Percentiles rank a stretch among this genome's conserved stretches.
Evolutionary conservation across 768 basidiomycete species (phyloP).

Genomic region (Agaricus blazei): DNA sequence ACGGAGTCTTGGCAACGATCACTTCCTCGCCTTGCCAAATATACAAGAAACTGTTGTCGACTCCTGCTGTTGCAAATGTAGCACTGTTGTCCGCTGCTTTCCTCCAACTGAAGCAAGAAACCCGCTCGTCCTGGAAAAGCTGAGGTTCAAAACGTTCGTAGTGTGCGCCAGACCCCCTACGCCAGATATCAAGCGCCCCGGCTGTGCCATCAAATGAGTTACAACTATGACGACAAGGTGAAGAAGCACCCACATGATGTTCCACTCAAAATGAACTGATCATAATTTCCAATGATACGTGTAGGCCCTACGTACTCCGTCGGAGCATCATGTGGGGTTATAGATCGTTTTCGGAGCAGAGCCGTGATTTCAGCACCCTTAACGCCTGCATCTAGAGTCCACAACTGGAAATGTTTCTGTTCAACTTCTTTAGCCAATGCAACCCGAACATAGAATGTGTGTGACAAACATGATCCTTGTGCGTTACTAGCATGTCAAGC

Average conservation of each 20-base stretch:
- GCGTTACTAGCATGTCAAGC: slow-evolving; percentile 7
- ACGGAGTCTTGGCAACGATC: neutral
- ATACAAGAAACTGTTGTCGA: neutral
- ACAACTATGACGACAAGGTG: neutral
- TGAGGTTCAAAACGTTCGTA: slow-evolving; percentile 2
- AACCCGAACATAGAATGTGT: neutral
- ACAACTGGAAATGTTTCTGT: slow-evolving; percentile 6
- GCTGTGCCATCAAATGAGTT: neutral
- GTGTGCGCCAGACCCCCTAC: slow-evolving; percentile 1
- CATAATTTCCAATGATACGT: neutral
- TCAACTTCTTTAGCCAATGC: neutral
- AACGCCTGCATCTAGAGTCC: slow-evolving; percentile 6
- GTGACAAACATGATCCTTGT: slow-evolving; percentile 4
- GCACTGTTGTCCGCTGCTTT: neutral
- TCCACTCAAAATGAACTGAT: slow-evolving; percentile 4
- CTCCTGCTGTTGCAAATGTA: slow-evolving; percentile 1
- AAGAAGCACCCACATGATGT: neutral
- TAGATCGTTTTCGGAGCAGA: slow-evolving; percentile 1
- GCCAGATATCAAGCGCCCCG: slow-evolving; percentile 6
- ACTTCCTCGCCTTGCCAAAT: slow-evolving; percentile 7
- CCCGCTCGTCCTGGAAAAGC: neutral
- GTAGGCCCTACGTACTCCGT: slow-evolving; percentile 3
- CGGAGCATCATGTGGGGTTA: neutral
- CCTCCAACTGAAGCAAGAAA: slow-evolving; percentile 8
- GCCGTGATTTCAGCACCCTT: slow-evolving; percentile 4